Conservation (phyloP, 2,329 filamentous ascomycete genomes). For the Apiospora sp. region DNA sequence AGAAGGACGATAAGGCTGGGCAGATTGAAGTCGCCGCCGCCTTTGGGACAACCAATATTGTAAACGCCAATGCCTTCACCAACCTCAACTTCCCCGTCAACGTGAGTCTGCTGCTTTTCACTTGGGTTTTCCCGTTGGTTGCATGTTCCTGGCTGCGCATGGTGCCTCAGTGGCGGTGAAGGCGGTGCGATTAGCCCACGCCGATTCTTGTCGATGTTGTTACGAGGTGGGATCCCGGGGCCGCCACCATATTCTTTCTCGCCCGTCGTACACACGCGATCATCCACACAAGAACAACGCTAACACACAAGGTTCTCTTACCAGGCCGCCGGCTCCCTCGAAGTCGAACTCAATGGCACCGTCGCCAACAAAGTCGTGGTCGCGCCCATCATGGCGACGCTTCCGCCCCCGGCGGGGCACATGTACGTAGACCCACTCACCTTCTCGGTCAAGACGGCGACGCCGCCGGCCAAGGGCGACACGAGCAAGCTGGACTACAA, state of each 20-base stretch:
- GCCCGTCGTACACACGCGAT: accelerated
- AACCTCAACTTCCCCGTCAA: slow-evolving; percentile 27
- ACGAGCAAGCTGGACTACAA: slow-evolving; percentile 31
- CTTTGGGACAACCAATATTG: slow-evolving; percentile 26
- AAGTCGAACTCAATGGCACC: slow-evolving; percentile 31
- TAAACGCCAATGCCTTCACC: slow-evolving; percentile 26
- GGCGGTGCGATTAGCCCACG: not conserved
- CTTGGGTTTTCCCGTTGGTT: not conserved
- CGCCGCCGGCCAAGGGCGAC: slow-evolving; percentile 25
- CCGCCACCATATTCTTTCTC: not conserved
- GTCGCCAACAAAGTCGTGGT: slow-evolving; percentile 28
- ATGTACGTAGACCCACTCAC: slow-evolving; percentile 31
- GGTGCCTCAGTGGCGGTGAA: not conserved
- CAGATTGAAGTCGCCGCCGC: slow-evolving; percentile 25
- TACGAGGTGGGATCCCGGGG: not conserved
- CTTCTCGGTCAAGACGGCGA: slow-evolving; percentile 26
- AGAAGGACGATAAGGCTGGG: slow-evolving; percentile 24
- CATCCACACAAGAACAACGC: not conserved
- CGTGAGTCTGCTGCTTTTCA: slow-evolving; percentile 20
- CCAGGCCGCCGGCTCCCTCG: slow-evolving; percentile 27
- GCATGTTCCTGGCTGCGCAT: not conserved
- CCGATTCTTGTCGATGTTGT: not conserved
- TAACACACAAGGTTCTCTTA: not conserved
- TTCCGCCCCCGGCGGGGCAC: slow-evolving; percentile 27
- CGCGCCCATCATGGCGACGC: slow-evolving; percentile 25